phyloP scores from a whole-genome alignment of 2,329 filamentous ascomycete species.

The Coniella vitis region DNA sequence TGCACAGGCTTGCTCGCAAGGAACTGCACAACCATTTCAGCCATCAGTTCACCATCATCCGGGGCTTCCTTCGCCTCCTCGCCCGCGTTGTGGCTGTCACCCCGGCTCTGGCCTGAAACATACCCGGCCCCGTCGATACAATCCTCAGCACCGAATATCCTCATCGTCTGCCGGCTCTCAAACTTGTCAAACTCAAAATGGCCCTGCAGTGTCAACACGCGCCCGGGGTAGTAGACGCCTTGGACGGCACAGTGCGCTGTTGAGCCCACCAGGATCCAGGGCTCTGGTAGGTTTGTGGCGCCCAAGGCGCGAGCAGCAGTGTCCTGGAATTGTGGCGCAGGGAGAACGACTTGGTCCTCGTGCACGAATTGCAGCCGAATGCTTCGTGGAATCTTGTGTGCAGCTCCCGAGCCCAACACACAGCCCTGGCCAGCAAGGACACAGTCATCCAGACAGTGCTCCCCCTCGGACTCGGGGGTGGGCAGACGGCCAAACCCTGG shows the following conservation, averaged over 20 bases:
- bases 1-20: neutral
- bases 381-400: neutral
- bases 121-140: neutral
- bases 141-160: conserved; percentile 11
- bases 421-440: too few species aligned
- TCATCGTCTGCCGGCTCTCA: conserved; percentile 6
- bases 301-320: too few species aligned
- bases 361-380: conserved; percentile 10
- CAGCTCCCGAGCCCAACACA: too few species aligned
- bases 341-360: conserved; percentile 6
- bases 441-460: neutral
- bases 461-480: conserved; percentile 4
- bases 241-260: conserved; percentile 9
- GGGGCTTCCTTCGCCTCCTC: neutral
- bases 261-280: conserved; percentile 9
- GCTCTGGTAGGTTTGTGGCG: neutral
- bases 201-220: conserved; percentile 10
- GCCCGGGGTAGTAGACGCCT: conserved; percentile 7
- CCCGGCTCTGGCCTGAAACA: neutral
- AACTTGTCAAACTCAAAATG: conserved; percentile 14
- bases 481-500: neutral
- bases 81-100: neutral
- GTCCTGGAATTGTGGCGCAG: neutral
- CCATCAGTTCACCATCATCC: conserved; percentile 4
- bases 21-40: conserved; percentile 7